phyloP scores from a whole-genome alignment of 2,329 filamentous ascomycete species.

The Colletotrichum incanum region DNA sequence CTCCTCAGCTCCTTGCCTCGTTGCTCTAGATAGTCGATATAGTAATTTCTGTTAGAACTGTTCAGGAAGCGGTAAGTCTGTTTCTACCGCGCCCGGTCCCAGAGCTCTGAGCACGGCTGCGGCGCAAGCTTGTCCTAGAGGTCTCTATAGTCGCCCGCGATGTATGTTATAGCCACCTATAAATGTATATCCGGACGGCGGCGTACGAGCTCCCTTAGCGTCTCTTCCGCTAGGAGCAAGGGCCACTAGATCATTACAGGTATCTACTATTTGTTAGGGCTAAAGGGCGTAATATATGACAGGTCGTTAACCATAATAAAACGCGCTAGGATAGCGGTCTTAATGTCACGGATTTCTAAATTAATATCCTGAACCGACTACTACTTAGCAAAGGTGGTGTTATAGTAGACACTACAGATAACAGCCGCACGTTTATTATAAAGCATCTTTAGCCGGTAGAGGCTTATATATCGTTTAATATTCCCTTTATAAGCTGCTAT shows the following conservation, averaged over 20 bases:
- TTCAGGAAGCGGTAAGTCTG: neutral
- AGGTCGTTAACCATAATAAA: slow-evolving; percentile 51
- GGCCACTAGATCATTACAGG: slow-evolving; percentile 34
- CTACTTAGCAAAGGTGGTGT: slow-evolving; percentile 56
- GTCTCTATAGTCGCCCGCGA: slow-evolving; percentile 14
- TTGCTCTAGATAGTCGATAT: slow-evolving; percentile 10
- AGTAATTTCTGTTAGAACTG: slow-evolving; percentile 21
- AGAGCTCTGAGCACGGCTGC: slow-evolving; percentile 13
- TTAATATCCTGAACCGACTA: slow-evolving; percentile 40
- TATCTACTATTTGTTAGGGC: neutral
- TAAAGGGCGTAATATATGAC: slow-evolving; percentile 34
- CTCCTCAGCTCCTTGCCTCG: neutral
- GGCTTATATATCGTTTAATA: slow-evolving; percentile 56
- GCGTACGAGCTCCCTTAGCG: slow-evolving; percentile 6
- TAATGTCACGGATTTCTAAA: neutral
- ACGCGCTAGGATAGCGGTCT: slow-evolving; percentile 47
- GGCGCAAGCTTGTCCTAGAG: slow-evolving; percentile 15
- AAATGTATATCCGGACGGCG: slow-evolving; percentile 16
- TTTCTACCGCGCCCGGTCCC: slow-evolving; percentile 1
- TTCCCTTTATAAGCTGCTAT: slow-evolving; percentile 57
- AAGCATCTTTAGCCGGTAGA: slow-evolving; percentile 50
- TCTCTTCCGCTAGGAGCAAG: neutral
- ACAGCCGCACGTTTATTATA: slow-evolving; percentile 48
- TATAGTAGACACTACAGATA: slow-evolving; percentile 57
- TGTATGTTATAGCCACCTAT: slow-evolving; percentile 12